Percentiles rank a stretch among this genome's conserved stretches.
These are phyloP conservation scores for Hypocrella siamensis DNA, from an alignment of 2,329 filamentous ascomycete species.

Conservation along the genomic window DNA sequence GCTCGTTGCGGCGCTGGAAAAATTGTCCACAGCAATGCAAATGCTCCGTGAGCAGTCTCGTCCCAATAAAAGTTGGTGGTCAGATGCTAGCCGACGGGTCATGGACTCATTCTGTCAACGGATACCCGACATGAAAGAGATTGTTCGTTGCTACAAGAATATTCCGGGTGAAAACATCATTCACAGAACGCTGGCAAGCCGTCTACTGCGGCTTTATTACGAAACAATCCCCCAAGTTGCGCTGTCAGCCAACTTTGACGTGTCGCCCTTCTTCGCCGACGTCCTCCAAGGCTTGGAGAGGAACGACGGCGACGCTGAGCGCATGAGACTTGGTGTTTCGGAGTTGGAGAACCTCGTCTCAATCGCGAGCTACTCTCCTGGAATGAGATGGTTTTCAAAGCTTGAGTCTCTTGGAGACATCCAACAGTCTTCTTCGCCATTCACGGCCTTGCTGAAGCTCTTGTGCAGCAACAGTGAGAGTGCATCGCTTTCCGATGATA, in stretches of 20 bases:
- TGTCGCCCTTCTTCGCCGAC: constrained; percentile 59
- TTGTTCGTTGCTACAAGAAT: constrained; percentile 58
- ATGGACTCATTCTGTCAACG: constrained; percentile 61
- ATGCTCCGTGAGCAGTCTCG: constrained; percentile 36
- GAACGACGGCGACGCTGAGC: constrained; percentile 30
- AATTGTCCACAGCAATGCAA: constrained; percentile 49
- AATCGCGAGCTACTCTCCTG: constrained; percentile 65
- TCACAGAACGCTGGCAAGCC: constrained; percentile 64
- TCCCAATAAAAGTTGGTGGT: constrained; percentile 39
- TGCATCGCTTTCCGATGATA: constrained; percentile 22
- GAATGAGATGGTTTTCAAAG: constrained; percentile 84
- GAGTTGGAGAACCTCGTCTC: constrained; percentile 70
- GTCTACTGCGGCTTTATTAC: constrained; percentile 72
- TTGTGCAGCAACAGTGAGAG: constrained; percentile 15
- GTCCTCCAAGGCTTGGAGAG: constrained; percentile 47
- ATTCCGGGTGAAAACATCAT: constrained; percentile 53
- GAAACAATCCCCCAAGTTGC: constrained; percentile 66
- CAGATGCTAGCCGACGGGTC: constrained; percentile 50
- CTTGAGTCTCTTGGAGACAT: constrained; percentile 39
- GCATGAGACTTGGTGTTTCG: constrained; percentile 43
- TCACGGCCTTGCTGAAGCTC: constrained; percentile 49
- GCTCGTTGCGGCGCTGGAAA: constrained; percentile 63
- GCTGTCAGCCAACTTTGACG: constrained; percentile 73
- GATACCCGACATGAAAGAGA: constrained; percentile 68
- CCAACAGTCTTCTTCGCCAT: constrained; percentile 36